These are phyloP conservation scores for Raffaelea albimanens DNA, from an alignment of 2,329 filamentous ascomycete species.

Conservation along the genomic window DNA sequence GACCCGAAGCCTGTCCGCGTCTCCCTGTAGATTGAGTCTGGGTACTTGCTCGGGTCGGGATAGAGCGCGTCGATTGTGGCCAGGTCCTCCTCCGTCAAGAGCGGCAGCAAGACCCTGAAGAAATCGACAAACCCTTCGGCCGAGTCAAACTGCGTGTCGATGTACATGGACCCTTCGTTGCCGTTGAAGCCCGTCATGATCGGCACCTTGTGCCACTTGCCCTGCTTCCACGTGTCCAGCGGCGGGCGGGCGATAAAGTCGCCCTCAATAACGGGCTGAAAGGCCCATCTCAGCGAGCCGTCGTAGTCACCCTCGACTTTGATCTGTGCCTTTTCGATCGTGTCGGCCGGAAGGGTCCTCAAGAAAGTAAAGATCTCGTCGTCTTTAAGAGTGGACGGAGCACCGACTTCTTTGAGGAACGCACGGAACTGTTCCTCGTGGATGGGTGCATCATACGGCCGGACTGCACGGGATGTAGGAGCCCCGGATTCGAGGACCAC, in stretches of 20 bases:
- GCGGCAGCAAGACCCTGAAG: constrained; percentile 28
- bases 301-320: constrained; percentile 24
- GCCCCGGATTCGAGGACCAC: constrained; percentile 30
- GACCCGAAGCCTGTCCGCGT: constrained; percentile 18
- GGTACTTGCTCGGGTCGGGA: constrained; percentile 24
- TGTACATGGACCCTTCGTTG: constrained; percentile 34
- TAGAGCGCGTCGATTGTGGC: constrained; percentile 26
- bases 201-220: constrained; percentile 22
- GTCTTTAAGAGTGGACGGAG: constrained; percentile 32
- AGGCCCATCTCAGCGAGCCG: constrained; percentile 32
- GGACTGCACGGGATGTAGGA: constrained; percentile 28
- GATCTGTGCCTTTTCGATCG: constrained; percentile 23
- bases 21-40: constrained; percentile 28
- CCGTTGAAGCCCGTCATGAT: constrained; percentile 33
- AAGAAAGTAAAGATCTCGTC: constrained; percentile 35
- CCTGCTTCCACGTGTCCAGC: constrained; percentile 16
- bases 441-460: constrained; percentile 30
- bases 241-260: constrained; percentile 19
- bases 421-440: constrained; percentile 40
- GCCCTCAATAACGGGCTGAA: constrained; percentile 42
- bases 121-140: constrained; percentile 26
- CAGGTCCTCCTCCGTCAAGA: constrained; percentile 25
- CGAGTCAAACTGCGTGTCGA: constrained; percentile 24
- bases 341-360: constrained; percentile 21
- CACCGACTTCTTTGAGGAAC: constrained; percentile 34